Evolutionary conservation across 805 yeast genomes (phyloP).

Genomic region (Candida montana): DNA sequence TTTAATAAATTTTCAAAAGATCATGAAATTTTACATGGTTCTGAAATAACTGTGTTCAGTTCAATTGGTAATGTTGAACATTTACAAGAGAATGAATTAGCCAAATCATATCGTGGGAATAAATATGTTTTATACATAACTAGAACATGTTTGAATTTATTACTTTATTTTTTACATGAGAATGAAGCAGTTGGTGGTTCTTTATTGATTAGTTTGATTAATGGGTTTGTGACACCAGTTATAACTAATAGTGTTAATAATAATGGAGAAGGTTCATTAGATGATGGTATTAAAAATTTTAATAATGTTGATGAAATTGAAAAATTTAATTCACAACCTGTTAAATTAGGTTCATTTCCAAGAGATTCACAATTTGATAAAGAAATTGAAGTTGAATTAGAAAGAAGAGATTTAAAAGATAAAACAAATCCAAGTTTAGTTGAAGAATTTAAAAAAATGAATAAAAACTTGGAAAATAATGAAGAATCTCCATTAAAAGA

Average conservation of each 20-base stretch:
- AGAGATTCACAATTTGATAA: conserved; percentile 77
- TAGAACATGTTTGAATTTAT: conserved; percentile 76
- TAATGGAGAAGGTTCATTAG: conserved; percentile 34
- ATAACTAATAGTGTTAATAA: conserved; percentile 18
- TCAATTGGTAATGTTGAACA: conserved; percentile 79
- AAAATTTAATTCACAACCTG: conserved; percentile 62
- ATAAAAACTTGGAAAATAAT: conserved; percentile 23
- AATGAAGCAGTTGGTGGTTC: conserved; percentile 92
- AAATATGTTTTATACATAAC: conserved; percentile 74
- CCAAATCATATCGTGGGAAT: conserved; percentile 65
- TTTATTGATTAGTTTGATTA: conserved; percentile 75
- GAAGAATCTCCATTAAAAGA: conserved; percentile 69
- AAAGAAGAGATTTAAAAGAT: conserved; percentile 68
- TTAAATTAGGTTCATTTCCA: conserved; percentile 80
- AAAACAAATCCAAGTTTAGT: conserved; percentile 40
- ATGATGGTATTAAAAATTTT: conserved; percentile 30
- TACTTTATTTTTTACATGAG: conserved; percentile 83
- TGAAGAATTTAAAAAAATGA: conserved; percentile 60
- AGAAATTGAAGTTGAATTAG: conserved; percentile 80
- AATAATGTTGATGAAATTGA: conserved; percentile 41
- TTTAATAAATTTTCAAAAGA: conserved; percentile 71
- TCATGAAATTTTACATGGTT: conserved; percentile 69
- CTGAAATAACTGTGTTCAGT: conserved; percentile 66
- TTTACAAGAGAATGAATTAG: conserved; percentile 74
- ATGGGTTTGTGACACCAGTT: conserved; percentile 64